Base-by-base conservation (phyloP, 495 filamentous ascomycete genomes). In the Tuber indicum region DNA sequence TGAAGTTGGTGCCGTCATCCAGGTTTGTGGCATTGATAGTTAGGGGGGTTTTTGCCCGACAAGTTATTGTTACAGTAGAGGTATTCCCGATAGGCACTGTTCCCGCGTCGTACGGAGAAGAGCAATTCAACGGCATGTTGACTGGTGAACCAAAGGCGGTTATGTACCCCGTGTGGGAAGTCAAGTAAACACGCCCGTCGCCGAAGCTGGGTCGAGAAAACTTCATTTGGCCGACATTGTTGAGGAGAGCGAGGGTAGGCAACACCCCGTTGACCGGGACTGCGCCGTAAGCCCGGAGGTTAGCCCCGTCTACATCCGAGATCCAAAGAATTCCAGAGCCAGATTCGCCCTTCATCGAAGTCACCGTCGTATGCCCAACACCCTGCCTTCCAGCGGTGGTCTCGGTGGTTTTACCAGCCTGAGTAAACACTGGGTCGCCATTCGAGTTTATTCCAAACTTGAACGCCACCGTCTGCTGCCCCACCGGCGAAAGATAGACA, bases 251-350 rank as follows among this genome's bases (percentile, higher is more conserved):
- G n/a, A 86, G 79, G 10, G 83, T 79, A 8, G 81, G 84, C 44
- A 87, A 74, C 6, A 82, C 72, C 0, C 85, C 84, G 45, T 85
- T 78, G 17, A 81, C 81, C 0, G 87, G 86, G 43, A 87, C 80
- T 21, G 86, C 85, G 17, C 86, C 85, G 77, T 87, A 87, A 14
- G 86, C 85, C 10, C 85, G 83, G 17, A 87, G 78, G 72, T 84
- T 84, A 6, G 79, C 81, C 1, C 85, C 85, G 44, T 86, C 83
- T 1, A 86, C 84, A 77, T 86, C 84, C 21, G 80, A 79, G 23
- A 84, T 83, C 85, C 85, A 86, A 52, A 85, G 47, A 2, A 86
- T 83, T 16, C 85, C 86, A 3, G 83, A 85, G 7, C 85, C 85
- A 3, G 83, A 72, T 52, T 85, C 70, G 5, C 85, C 84, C 26